Conservation (phyloP, 148 eudicot species). For the Camellia sinensis region DNA sequence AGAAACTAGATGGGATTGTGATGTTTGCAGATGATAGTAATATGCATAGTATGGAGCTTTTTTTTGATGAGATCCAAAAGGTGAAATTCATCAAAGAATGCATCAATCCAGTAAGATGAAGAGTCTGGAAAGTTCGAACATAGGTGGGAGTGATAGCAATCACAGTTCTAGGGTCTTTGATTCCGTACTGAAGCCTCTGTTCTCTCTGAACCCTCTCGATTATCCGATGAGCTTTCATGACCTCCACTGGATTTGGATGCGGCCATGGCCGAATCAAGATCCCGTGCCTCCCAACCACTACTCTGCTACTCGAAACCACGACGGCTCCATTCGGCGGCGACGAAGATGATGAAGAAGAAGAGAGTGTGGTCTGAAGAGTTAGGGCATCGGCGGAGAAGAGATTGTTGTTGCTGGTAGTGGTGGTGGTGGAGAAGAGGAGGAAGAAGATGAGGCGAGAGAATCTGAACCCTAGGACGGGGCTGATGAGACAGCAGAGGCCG, state of each 20-base stretch:
- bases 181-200: slow-evolving; percentile 83
- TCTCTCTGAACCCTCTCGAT: slow-evolving; percentile 81
- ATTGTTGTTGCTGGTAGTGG: slow-evolving; percentile 17
- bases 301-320: slow-evolving; percentile 40
- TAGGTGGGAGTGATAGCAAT: slow-evolving; percentile 89
- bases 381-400: slow-evolving; percentile 11
- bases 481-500: slow-evolving; percentile 68
- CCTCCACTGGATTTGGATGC: slow-evolving; percentile 87
- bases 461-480: slow-evolving; percentile 75
- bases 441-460: slow-evolving; percentile 78
- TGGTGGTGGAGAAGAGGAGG: slow-evolving; percentile 52
- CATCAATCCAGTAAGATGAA: slow-evolving; percentile 86
- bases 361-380: slow-evolving; percentile 15
- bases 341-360: not conserved
- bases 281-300: slow-evolving; percentile 92
- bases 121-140: slow-evolving; percentile 80
- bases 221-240: slow-evolving; percentile 77
- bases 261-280: slow-evolving; percentile 94
- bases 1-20: slow-evolving; percentile 83
- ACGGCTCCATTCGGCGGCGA: slow-evolving; percentile 27
- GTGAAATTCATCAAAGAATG: slow-evolving; percentile 88
- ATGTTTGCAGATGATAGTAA: slow-evolving; percentile 98
- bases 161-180: slow-evolving; percentile 59
- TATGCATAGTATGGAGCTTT: slow-evolving; percentile 90
- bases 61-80: slow-evolving; percentile 93